Evolutionary conservation across 2,329 filamentous ascomycete species (phyloP), one percentile per base, ranked within the genome.

Genomic region (Calonectria henricotiae): DNA sequence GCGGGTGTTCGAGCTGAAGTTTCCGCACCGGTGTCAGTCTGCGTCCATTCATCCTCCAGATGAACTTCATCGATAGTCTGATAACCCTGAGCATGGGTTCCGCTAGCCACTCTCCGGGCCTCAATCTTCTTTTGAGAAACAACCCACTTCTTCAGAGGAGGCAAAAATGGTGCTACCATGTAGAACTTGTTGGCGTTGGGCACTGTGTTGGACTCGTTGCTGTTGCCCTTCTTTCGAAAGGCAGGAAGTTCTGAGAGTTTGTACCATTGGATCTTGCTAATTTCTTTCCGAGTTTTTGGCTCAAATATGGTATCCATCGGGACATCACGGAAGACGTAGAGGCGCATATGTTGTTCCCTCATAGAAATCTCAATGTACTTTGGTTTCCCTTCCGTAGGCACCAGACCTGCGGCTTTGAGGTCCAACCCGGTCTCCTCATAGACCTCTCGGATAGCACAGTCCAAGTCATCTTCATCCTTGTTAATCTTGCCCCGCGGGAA

Each of bases 401-500:
- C 91, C 51, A 98, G 84, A 4, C 93, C 94, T 27, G 95, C 93
- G 39, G 88, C 88, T 37, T 87, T 88, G 63, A 98, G 87, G 80
- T 99, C 94, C 76, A 94, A 94, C 1, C 96, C 96, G 0, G 96
- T 99, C 84, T 99, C 96, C 82, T 99, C 96, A 79, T 95, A 96
- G 5, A 98, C 96, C 79, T 99, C 96, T 62, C 96, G 91, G 62
- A 98, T 89, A 27, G 97, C 96, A 82, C 97, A 99, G 79, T 96
- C 95, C 67, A 98, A 83, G 79, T 99, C 96, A 70, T 94, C 91
- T 82, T 99, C 96, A 78, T 97, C 94, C 83, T 98, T 97, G 86
- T 98, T 98, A 84, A 99, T 98, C 85, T 99, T 99, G 44, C 96
- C 97, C 62, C 96, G 87, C 0, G 96, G 96, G 69, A 99, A 99